Conservation (phyloP, 306 rosid species). For the Sophora flavescens region DNA sequence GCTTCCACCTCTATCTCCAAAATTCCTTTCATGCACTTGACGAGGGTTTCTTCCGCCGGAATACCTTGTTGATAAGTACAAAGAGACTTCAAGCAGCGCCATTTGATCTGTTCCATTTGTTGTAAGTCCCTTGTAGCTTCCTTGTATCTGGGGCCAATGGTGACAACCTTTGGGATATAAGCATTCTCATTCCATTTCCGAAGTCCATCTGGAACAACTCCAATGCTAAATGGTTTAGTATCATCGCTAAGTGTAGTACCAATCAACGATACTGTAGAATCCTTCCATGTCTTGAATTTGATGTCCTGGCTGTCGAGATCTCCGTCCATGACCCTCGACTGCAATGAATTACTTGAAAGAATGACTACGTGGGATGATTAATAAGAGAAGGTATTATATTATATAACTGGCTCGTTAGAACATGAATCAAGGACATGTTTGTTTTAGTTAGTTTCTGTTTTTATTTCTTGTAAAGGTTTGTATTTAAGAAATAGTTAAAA, state of each 20-base stretch:
- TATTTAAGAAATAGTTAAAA: too few relatives aligned
- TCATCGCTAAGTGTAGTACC: accelerated
- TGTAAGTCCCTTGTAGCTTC: neutral
- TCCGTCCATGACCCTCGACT: too few relatives aligned
- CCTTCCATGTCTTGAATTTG: neutral
- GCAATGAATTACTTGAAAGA: too few relatives aligned
- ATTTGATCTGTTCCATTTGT: constrained; percentile 25
- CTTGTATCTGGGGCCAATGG: constrained; percentile 36
- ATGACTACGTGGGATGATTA: too few relatives aligned
- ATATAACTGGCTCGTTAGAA: too few relatives aligned
- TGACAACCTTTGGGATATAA: constrained; percentile 18
- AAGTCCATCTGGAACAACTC: constrained; percentile 10
- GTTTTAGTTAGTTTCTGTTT: too few relatives aligned
- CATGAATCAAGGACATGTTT: too few relatives aligned
- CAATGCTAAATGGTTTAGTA: neutral
- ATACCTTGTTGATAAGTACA: neutral
- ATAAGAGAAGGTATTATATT: too few relatives aligned
- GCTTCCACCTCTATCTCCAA: neutral
- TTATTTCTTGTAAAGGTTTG: too few relatives aligned
- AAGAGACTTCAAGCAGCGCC: neutral
- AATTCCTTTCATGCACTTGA: neutral
- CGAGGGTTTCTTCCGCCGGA: too few relatives aligned
- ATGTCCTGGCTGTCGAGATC: too few relatives aligned
- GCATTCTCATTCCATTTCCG: constrained; percentile 4
- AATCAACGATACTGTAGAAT: neutral